These are phyloP conservation scores for Phoenix dactylifera DNA, from an alignment of 176 grass and related monocot species.

Conservation along the genomic window DNA sequence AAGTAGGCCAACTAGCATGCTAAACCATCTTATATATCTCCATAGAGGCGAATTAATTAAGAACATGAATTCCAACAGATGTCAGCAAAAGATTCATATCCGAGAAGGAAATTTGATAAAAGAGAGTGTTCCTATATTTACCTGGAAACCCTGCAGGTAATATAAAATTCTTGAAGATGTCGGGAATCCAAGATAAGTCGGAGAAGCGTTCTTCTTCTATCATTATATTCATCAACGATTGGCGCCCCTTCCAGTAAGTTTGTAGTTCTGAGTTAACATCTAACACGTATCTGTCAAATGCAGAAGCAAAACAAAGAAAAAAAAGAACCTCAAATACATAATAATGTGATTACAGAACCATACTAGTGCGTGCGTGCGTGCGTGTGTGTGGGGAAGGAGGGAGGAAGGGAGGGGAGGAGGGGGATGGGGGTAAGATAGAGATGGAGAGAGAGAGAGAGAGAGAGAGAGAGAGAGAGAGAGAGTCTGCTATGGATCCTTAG, in stretches of 20 bases:
- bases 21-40: too few relatives aligned
- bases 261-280: conserved; percentile 37
- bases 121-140: conserved; percentile 13
- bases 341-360: neutral
- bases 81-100: neutral
- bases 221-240: conserved; percentile 3
- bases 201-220: conserved; percentile 14
- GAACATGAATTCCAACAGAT: too few relatives aligned
- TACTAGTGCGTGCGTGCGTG: too few relatives aligned
- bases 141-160: conserved; percentile 83
- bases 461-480: too few relatives aligned
- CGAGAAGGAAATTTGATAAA: neutral
- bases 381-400: too few relatives aligned
- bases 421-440: too few relatives aligned
- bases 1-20: too few relatives aligned
- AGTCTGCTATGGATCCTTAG: too few relatives aligned
- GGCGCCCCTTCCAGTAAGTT: conserved; percentile 28
- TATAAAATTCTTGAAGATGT: conserved; percentile 49
- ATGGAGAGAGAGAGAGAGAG: too few relatives aligned
- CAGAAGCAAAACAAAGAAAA: conserved; percentile 6
- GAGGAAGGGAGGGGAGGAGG: too few relatives aligned
- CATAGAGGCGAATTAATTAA: too few relatives aligned
- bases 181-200: conserved; percentile 27
- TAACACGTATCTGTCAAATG: conserved; percentile 43
- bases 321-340: neutral